Conservation (phyloP, 306 rosid genomes). For the Fragaria vesca region DNA sequence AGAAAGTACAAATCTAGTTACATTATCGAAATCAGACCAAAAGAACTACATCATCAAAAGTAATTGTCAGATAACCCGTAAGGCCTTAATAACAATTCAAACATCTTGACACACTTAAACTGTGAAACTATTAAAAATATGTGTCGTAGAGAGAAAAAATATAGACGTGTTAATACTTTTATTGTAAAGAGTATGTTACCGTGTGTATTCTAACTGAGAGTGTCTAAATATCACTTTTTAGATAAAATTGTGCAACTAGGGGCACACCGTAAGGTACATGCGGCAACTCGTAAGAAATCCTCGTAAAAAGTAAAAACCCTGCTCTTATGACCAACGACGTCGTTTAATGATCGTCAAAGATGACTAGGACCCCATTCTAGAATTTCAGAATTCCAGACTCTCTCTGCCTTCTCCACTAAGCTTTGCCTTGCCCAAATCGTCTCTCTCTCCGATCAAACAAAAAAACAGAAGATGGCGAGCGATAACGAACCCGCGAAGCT, state of each 20-base stretch:
- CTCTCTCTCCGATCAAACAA: neutral
- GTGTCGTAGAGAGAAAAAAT: no score
- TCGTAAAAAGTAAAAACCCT: neutral
- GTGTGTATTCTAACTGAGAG: no score
- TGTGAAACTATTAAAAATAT: no score
- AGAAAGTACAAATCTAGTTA: no score
- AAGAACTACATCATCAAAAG: no score
- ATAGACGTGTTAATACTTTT: no score
- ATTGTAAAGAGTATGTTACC: no score
- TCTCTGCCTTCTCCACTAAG: neutral
- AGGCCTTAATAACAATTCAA: no score
- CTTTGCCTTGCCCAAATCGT: constrained; percentile 1
- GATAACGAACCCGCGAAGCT: constrained; percentile 97
- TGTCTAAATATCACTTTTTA: no score
- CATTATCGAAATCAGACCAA: no score
- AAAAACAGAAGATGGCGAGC: constrained; percentile 49
- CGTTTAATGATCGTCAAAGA: neutral
- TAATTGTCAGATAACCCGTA: no score
- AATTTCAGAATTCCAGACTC: neutral
- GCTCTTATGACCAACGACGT: neutral
- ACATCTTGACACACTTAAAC: no score
- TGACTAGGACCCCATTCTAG: neutral
- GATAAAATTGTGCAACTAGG: neutral
- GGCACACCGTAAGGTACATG: neutral
- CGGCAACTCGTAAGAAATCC: neutral